Base-by-base conservation (phyloP, 805 yeast species). In the Barnettozyma vustinii region DNA sequence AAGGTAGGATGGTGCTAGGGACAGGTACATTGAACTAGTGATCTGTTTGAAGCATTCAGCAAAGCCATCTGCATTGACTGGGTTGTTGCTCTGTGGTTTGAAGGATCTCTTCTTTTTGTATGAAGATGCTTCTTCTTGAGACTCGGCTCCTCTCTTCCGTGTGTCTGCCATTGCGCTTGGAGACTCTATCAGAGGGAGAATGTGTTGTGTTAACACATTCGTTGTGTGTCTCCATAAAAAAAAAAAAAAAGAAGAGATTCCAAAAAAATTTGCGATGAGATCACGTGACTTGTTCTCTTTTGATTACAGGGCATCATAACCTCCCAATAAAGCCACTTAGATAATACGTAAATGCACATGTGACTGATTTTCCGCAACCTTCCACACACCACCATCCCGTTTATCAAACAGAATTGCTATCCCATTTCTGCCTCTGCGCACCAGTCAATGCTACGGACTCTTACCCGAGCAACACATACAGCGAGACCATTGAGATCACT, bases 1-100 rank as follows among this genome's bases (percentile, higher is more conserved):
- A 36, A 82, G 62, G 67, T 83, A 87, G 47, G 80, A 72, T 46
- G 99, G 99, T 5, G 99, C 97, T 46, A 94, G 65, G 9, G 96
- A 89, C 6, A 90, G 81, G 62, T 91, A 89, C 64, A 94, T 64
- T 15, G 80, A 70, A 2, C 85, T 70, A 46, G 76, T 71, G 48
- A 81, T 76, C 40, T 68, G 72, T 56, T 79, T 81, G 70, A 87
- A 88, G 62, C 96, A 85, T 60, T 82, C 79, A 2, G 92, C 77
- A 15, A 78, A 50, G 0, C 84, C 84, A 21, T 73, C 69, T 5
- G 52, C 59, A 50, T 66, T 65, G 20, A 70, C 45, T 8, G 69
- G 66, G 52, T 76, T 44, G 70, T 57, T 44, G 68, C 54, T 63
- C 61, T 41, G 60, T 51, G 52, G 30, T 45, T 46, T 16, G 48